A percentile compares a stretch with the other conserved stretches of the same genome.
Evolutionary conservation across 2,329 filamentous ascomycete genomes (phyloP).

Genomic region (Cercospora beticola): DNA sequence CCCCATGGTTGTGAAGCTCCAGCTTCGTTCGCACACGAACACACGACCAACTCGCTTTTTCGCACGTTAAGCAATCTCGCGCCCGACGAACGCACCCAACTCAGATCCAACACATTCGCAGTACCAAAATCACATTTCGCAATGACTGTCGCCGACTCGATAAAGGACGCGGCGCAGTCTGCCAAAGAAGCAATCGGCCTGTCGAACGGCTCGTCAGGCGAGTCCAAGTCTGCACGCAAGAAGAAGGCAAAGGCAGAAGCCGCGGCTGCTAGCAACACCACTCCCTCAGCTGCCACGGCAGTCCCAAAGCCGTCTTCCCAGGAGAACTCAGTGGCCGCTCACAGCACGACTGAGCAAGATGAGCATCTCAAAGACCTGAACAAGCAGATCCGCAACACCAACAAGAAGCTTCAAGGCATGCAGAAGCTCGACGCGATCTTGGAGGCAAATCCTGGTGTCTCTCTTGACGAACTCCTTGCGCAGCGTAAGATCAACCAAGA

Average conservation of each 20-base stretch:
- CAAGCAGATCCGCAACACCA: conserved; percentile 89
- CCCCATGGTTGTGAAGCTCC: neutral
- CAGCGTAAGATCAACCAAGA: conserved; percentile 75
- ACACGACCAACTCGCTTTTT: conserved; percentile 2
- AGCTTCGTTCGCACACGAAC: neutral
- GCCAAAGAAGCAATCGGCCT: conserved; percentile 47
- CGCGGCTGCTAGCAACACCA: conserved; percentile 32
- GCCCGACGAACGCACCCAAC: neutral
- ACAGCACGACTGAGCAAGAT: conserved; percentile 66
- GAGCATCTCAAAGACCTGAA: conserved; percentile 83
- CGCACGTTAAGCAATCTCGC: neutral
- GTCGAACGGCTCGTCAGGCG: conserved; percentile 54
- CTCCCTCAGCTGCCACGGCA: conserved; percentile 21
- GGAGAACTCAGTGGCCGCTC: conserved; percentile 30
- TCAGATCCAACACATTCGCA: neutral
- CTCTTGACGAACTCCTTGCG: conserved; percentile 70
- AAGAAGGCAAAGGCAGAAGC: conserved; percentile 44
- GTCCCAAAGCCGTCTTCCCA: conserved; percentile 26
- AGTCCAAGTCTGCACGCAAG: conserved; percentile 55
- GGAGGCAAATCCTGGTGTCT: conserved; percentile 66
- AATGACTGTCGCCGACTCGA: conserved; percentile 13
- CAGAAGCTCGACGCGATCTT: conserved; percentile 71
- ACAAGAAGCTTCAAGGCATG: conserved; percentile 85
- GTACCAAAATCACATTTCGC: conserved; percentile 1
- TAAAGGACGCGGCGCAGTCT: conserved; percentile 23